Percentiles rank a stretch among this genome's conserved stretches.
phyloP scores from a whole-genome alignment of 169 alveolate genomes.

The Plasmodium fragile region DNA sequence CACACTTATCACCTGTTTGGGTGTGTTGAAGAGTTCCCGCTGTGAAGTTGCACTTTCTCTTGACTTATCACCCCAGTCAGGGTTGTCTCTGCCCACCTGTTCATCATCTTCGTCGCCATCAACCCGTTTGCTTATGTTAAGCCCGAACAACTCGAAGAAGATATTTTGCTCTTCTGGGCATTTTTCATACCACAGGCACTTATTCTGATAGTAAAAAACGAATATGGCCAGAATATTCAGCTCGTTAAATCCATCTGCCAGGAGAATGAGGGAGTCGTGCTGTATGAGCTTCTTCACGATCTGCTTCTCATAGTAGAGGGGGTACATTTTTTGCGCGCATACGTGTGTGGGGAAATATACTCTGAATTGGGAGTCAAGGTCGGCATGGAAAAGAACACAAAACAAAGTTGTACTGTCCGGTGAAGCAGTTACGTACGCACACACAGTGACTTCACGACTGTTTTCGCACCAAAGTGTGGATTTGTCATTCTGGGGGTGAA shows the following conservation, averaged over 20 bases:
- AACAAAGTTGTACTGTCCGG: neutral
- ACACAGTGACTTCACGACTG: neutral
- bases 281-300: conserved; percentile 65
- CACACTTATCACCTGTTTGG: neutral
- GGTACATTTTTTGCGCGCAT: conserved; percentile 30
- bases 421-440: neutral
- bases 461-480: neutral
- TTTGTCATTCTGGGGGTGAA: neutral
- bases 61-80: neutral
- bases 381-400: neutral
- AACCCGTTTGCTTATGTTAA: neutral
- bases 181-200: conserved; percentile 59
- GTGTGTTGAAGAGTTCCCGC: neutral
- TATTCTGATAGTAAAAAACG: conserved; percentile 68
- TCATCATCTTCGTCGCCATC: neutral
- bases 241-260: conserved; percentile 75
- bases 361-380: neutral
- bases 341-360: neutral
- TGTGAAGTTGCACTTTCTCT: neutral
- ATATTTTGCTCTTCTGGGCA: conserved; percentile 18
- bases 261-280: conserved; percentile 52
- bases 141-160: conserved; percentile 41
- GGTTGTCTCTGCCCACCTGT: neutral
- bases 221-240: conserved; percentile 65
- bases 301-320: conserved; percentile 55